Conservation (phyloP, 305 asterid species). For the Caryopteris hybrid region DNA sequence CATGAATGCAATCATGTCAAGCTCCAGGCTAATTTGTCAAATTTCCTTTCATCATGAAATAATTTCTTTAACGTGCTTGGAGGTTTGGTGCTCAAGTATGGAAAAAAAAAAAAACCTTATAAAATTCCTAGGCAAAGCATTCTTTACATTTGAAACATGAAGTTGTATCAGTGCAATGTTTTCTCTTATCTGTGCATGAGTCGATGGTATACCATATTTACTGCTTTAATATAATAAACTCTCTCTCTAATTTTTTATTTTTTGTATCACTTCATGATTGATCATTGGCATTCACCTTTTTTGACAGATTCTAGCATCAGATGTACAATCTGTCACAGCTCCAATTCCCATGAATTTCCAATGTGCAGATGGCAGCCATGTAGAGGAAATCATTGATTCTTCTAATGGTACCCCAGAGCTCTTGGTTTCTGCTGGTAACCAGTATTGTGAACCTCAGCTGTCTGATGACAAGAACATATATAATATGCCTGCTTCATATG, state of each 20-base stretch:
- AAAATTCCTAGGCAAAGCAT: background rate
- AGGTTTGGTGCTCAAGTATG: background rate
- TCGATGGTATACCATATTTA: background rate
- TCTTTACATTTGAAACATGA: background rate
- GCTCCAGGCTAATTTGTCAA: too few relatives aligned
- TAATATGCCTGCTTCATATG: conserved; percentile 28
- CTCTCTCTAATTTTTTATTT: background rate
- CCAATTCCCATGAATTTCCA: conserved; percentile 31
- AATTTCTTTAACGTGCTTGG: background rate
- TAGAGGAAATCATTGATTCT: conserved; percentile 31
- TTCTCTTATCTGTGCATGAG: background rate
- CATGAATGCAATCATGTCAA: background rate
- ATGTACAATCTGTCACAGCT: conserved; percentile 23
- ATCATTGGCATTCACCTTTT: background rate
- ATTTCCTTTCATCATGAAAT: too few relatives aligned
- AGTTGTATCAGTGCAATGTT: background rate
- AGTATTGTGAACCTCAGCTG: conserved; percentile 24
- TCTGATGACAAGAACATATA: conserved; percentile 22
- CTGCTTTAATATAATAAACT: background rate
- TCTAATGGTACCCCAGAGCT: conserved; percentile 25
- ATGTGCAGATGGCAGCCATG: conserved; percentile 29
- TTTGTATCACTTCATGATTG: background rate
- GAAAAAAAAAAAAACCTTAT: too few relatives aligned
- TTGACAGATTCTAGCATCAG: conserved; percentile 51
- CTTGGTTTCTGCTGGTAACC: conserved; percentile 21